A percentile compares a stretch with the other conserved stretches of the same genome.
These are phyloP conservation scores for Zelonia costaricensis DNA, from an alignment of 208 protist species.

Conservation along the genomic window DNA sequence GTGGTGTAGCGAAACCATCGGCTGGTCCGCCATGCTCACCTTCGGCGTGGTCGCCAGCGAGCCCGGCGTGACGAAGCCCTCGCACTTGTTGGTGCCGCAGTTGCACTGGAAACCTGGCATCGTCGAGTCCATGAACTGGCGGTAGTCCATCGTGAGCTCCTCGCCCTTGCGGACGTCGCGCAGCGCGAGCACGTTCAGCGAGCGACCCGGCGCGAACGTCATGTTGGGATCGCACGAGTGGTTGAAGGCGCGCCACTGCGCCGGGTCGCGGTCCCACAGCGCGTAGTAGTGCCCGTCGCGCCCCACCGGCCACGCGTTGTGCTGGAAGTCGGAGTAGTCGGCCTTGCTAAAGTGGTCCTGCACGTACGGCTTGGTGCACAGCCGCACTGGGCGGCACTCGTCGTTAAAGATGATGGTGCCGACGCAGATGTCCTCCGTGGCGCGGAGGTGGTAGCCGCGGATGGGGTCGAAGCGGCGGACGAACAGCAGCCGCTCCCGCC, in stretches of 20 bases:
- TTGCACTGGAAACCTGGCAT: conserved; percentile 77
- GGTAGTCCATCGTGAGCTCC: conserved; percentile 92
- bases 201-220: conserved; percentile 54
- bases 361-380: conserved; percentile 84
- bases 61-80: conserved; percentile 43
- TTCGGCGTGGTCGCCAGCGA: conserved; percentile 31
- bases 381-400: conserved; percentile 58
- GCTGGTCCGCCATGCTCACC: conserved; percentile 1
- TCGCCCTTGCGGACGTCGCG: conserved; percentile 75
- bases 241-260: conserved; percentile 73
- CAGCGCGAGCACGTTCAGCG: conserved; percentile 71
- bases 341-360: conserved; percentile 36
- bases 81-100: conserved; percentile 56
- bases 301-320: conserved; percentile 78
- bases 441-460: conserved; percentile 73
- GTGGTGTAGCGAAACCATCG: conserved; percentile 7
- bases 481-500: conserved; percentile 47
- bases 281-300: conserved; percentile 79
- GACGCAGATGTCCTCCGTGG: conserved; percentile 47
- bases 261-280: conserved; percentile 73
- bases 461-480: conserved; percentile 47
- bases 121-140: conserved; percentile 77
- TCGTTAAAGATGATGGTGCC: conserved; percentile 68
- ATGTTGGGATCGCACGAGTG: conserved; percentile 89
- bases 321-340: conserved; percentile 64